Percentiles rank a stretch among this genome's conserved stretches.
phyloP scores from a whole-genome alignment of 305 asterid species.

The Solanum chacoense region DNA sequence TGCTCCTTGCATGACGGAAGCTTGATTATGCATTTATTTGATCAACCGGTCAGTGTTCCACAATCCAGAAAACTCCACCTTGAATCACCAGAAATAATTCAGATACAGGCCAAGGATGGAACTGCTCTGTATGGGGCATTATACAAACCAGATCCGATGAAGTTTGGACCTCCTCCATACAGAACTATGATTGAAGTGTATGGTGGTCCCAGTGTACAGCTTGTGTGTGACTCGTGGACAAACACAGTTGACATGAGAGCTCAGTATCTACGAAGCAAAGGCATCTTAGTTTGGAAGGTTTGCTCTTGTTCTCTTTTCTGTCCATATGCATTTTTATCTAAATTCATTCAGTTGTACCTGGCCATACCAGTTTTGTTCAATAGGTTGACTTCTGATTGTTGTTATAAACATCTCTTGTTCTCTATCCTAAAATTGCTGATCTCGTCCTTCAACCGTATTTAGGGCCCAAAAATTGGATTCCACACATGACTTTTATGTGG shows the following conservation, averaged over 20 bases:
- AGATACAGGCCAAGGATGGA: slow-evolving; percentile 63
- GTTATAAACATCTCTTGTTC: background rate
- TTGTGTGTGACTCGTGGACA: slow-evolving; percentile 70
- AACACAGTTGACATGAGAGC: slow-evolving; percentile 94
- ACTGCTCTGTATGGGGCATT: slow-evolving; percentile 63
- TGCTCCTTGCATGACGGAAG: slow-evolving; percentile 59
- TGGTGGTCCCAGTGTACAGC: slow-evolving; percentile 90
- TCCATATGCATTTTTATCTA: background rate
- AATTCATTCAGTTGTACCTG: background rate
- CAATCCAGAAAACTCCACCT: slow-evolving; percentile 43
- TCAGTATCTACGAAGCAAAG: slow-evolving; percentile 73
- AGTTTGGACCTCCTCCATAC: slow-evolving; percentile 88
- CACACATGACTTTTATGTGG: background rate
- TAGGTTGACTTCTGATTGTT: background rate
- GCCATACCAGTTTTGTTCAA: background rate
- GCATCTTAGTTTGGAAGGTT: slow-evolving; percentile 94
- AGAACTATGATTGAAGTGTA: slow-evolving; percentile 86
- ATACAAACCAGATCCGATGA: slow-evolving; percentile 62
- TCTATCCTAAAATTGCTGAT: background rate
- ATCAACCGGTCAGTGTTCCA: slow-evolving; percentile 39
- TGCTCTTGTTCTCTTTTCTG: background rate
- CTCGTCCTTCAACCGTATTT: background rate
- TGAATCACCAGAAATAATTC: slow-evolving; percentile 58
- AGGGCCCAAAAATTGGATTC: background rate
- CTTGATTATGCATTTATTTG: slow-evolving; percentile 42